phyloP scores from a whole-genome alignment of 768 basidiomycete species.

The Mycena albidolilacea region DNA sequence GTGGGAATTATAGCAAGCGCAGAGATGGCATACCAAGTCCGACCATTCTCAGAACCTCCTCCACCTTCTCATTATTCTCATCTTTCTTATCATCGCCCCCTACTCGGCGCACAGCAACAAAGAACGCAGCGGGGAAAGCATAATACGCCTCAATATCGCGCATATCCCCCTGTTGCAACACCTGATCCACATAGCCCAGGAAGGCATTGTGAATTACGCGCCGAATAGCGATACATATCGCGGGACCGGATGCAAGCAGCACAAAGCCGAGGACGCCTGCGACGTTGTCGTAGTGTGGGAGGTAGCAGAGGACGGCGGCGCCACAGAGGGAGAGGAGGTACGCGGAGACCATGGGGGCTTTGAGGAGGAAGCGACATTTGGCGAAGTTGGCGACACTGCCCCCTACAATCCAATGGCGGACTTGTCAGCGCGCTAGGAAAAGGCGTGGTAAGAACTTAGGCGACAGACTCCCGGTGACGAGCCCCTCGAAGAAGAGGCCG shows the following conservation, averaged over 20 bases:
- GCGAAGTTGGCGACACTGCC: slow-evolving; percentile 4
- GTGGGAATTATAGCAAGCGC: neutral
- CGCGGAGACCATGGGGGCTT: neutral
- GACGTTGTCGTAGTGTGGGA: neutral
- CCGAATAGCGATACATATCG: neutral
- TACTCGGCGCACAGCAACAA: slow-evolving; percentile 23
- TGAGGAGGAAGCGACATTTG: neutral
- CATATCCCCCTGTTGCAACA: slow-evolving; percentile 18
- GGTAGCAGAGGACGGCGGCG: neutral
- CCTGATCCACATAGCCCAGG: neutral
- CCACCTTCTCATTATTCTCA: neutral
- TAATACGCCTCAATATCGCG: slow-evolving; percentile 24
- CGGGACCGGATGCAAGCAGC: neutral
- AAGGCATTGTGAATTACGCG: neutral
- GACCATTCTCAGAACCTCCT: slow-evolving; percentile 20
- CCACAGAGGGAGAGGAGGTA: slow-evolving; percentile 21
- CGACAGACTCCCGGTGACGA: slow-evolving; percentile 22
- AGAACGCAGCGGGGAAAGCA: slow-evolving; percentile 1
- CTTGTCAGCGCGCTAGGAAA: too few relatives aligned
- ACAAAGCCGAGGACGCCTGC: neutral
- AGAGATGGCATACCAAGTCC: slow-evolving; percentile 25
- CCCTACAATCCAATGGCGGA: too few relatives aligned
- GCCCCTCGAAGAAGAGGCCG: slow-evolving; percentile 19
- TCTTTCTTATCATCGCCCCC: neutral
- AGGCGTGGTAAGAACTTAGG: neutral